Evolutionary conservation across 306 rosid genomes (phyloP).

Genomic region (Pterocarpus macrocarpus): DNA sequence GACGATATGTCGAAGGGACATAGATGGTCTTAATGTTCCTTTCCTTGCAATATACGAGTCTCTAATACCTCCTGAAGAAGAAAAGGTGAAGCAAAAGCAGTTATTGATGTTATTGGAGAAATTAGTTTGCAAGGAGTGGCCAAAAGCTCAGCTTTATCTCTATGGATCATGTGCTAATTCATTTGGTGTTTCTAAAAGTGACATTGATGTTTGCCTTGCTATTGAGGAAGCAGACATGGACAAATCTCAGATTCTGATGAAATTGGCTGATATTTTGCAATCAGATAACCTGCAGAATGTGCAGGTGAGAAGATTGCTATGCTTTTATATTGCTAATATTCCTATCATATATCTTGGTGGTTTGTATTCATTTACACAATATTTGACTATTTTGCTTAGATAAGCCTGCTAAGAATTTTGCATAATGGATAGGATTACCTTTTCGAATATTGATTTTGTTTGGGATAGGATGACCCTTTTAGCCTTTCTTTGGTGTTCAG

Average conservation of each 20-base stretch:
- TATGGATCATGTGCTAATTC: slow-evolving; percentile 99
- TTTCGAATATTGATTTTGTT: too few relatives aligned
- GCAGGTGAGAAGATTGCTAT: slow-evolving; percentile 69
- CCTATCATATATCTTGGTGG: slow-evolving; percentile 5
- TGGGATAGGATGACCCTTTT: too few relatives aligned
- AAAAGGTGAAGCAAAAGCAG: slow-evolving; percentile 82
- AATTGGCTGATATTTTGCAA: slow-evolving; percentile 85
- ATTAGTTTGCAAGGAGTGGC: slow-evolving; percentile 80
- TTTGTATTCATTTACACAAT: slow-evolving; percentile 9
- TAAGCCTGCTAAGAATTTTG: slow-evolving; percentile 8
- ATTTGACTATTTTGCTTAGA: not conserved
- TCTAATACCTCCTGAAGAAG: slow-evolving; percentile 89
- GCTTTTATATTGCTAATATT: slow-evolving; percentile 30
- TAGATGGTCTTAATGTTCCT: slow-evolving; percentile 65
- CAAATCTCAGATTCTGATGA: slow-evolving; percentile 79
- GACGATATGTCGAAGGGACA: slow-evolving; percentile 75
- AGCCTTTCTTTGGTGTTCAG: too few relatives aligned
- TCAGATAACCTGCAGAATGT: slow-evolving; percentile 89
- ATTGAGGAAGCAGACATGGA: slow-evolving; percentile 72
- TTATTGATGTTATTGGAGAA: slow-evolving; percentile 72
- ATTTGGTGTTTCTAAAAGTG: slow-evolving; percentile 92
- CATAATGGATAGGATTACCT: slow-evolving; percentile 6
- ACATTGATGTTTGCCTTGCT: slow-evolving; percentile 92
- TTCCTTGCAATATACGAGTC: slow-evolving; percentile 74
- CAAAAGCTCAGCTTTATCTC: slow-evolving; percentile 76